A percentile compares a stretch with the other conserved stretches of the same genome.
phyloP scores from a whole-genome alignment of 345 rosid genomes.

The Syzygium aromaticum region DNA sequence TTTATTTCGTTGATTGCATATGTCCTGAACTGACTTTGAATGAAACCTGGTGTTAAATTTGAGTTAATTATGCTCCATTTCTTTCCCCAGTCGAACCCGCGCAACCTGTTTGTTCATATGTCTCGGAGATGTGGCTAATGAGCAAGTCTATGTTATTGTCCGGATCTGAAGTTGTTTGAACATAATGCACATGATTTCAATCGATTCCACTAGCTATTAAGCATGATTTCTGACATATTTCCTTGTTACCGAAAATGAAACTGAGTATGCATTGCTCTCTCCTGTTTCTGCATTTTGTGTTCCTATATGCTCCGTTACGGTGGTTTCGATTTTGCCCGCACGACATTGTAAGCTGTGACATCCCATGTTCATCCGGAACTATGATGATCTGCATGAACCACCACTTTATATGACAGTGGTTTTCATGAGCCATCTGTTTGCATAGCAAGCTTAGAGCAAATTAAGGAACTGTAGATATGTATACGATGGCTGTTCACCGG shows the following conservation, averaged over 20 bases:
- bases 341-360: neutral
- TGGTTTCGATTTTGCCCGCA: no score
- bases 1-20: neutral
- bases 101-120: neutral
- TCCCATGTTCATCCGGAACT: neutral
- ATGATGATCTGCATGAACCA: neutral
- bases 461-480: neutral
- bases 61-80: neutral
- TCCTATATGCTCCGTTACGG: neutral
- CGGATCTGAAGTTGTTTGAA: neutral
- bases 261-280: no score
- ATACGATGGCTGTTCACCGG: neutral
- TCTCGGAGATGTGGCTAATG: neutral
- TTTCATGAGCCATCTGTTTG: neutral
- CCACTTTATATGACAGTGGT: neutral
- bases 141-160: neutral
- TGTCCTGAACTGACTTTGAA: neutral
- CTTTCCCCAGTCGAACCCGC: neutral
- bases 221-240: neutral
- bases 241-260: no score
- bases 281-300: neutral
- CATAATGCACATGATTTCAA: neutral
- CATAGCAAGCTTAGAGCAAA: neutral
- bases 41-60: rapidly evolving
- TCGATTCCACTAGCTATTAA: neutral